Conservation (phyloP, 495 filamentous ascomycete genomes). For the Thermochaetoides thermophila region DNA sequence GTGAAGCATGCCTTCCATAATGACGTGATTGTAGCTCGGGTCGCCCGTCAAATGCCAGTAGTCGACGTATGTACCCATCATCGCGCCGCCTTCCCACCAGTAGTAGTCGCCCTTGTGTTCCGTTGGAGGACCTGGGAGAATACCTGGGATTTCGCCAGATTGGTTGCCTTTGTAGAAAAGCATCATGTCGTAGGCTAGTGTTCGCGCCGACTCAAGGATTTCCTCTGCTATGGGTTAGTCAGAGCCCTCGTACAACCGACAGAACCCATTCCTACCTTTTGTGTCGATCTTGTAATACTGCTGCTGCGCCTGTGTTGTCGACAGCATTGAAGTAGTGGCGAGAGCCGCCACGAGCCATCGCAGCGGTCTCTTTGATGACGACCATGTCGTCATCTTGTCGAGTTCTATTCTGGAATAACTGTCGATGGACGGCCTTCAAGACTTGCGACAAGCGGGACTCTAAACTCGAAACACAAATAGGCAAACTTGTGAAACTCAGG, state of each 20-base stretch:
- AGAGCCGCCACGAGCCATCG: conserved; percentile 13
- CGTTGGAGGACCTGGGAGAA: conserved; percentile 40
- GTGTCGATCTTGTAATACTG: conserved; percentile 14
- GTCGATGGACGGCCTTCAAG: background rate
- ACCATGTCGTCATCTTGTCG: conserved; percentile 2
- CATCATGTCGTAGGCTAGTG: conserved; percentile 51
- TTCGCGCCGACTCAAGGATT: conserved; percentile 45
- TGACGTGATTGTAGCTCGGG: conserved; percentile 42
- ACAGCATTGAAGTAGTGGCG: conserved; percentile 7
- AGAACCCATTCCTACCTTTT: conserved; percentile 6
- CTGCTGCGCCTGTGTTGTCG: conserved; percentile 9
- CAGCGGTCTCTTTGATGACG: conserved; percentile 1
- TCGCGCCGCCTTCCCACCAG: conserved; percentile 45
- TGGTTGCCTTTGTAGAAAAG: conserved; percentile 48
- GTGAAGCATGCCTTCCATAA: conserved; percentile 44
- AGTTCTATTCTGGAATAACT: background rate
- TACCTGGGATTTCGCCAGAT: conserved; percentile 47
- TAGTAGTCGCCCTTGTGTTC: conserved; percentile 33
- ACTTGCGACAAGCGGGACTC: too few relatives aligned
- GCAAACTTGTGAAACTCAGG: background rate
- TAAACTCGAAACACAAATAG: too few relatives aligned
- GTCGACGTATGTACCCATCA: conserved; percentile 46
- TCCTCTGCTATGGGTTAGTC: conserved; percentile 29
- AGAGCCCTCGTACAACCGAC: background rate
- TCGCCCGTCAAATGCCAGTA: conserved; percentile 63